These are phyloP conservation scores for Mycena citricolor DNA, from an alignment of 1,284 basidiomycete genomes.

Conservation along the genomic window DNA sequence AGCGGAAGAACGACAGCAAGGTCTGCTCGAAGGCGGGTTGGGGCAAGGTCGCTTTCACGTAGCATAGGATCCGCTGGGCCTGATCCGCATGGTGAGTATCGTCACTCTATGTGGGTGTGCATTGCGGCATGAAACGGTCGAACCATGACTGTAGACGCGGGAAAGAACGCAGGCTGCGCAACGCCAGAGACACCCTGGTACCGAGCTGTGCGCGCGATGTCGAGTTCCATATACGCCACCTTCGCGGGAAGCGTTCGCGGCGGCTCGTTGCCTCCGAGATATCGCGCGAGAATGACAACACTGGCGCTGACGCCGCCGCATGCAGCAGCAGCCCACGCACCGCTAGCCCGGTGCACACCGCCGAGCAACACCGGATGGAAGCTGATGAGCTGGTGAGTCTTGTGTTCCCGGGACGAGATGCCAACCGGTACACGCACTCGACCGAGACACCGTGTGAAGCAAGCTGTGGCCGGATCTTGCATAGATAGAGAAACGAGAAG, in stretches of 20 bases:
- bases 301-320: too few species aligned
- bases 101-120: too few species aligned
- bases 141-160: conserved; percentile 16
- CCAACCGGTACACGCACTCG: too few species aligned
- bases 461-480: conserved; percentile 12
- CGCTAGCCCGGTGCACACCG: too few species aligned
- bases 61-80: conserved; percentile 23
- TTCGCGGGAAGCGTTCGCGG: conserved; percentile 23
- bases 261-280: conserved; percentile 23
- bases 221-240: conserved; percentile 13
- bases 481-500: conserved; percentile 14
- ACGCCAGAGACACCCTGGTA: conserved; percentile 15
- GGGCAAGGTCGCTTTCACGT: conserved; percentile 21
- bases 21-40: conserved; percentile 16
- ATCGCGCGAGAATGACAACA: too few species aligned
- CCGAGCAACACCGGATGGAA: too few species aligned
- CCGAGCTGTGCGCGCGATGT: conserved; percentile 10
- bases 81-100: neutral
- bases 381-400: too few species aligned
- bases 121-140: neutral
- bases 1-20: conserved; percentile 16
- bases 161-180: conserved; percentile 15
- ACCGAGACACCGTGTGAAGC: conserved; percentile 16
- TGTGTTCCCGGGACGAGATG: too few species aligned
- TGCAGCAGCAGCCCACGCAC: too few species aligned